Evolutionary conservation across 169 alveolate species (phyloP), one percentile per base, ranked within the genome.

Genomic region (Cryptosporidium andersoni): DNA sequence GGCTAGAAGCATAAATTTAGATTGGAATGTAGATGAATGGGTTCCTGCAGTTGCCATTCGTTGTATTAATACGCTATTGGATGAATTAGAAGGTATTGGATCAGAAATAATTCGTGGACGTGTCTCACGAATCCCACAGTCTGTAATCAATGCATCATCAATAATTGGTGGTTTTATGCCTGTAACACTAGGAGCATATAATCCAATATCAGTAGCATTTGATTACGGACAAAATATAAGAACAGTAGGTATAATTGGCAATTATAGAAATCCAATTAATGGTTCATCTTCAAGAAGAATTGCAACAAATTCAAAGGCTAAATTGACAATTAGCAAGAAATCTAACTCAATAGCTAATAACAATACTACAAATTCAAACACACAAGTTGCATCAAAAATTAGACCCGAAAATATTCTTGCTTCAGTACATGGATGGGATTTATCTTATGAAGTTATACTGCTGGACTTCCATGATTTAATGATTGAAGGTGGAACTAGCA

Each of bases 11-110:
- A 74, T 74, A 25, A 74, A 74, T 40, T 60, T 74, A 16, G 85
- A 74, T 74, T 74, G 85, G 85, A 74, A 74, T 58, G 85, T 74
- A 6, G 85, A 74, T 42, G 85, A 74, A 37, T 74, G 85, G 85
- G 85, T 74, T 8, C 85, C 85, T 25, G 85, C 85, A 43, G 68
- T 74, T 47, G 85, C 85, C n/a, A 74, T 74, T 7, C 55, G 85
- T 58, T 66, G 85, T 45, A 74, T 74, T 40, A 74, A 74, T 60
- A 74, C 85, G 2, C 60, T 74, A 43, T 58, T 74, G 42, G 85
- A 74, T 74, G 85, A 74, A 39, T 68, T 74, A 40, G 85, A 74
- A 42, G 85, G 85, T 3, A 47, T 74, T 56, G 60, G 60, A 47
- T 74, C 85, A 16, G 85, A 74, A 14, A 55, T 68, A 14, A 42